phyloP scores from a whole-genome alignment of 2,329 filamentous ascomycete species.

The Pseudopithomyces chartarum region DNA sequence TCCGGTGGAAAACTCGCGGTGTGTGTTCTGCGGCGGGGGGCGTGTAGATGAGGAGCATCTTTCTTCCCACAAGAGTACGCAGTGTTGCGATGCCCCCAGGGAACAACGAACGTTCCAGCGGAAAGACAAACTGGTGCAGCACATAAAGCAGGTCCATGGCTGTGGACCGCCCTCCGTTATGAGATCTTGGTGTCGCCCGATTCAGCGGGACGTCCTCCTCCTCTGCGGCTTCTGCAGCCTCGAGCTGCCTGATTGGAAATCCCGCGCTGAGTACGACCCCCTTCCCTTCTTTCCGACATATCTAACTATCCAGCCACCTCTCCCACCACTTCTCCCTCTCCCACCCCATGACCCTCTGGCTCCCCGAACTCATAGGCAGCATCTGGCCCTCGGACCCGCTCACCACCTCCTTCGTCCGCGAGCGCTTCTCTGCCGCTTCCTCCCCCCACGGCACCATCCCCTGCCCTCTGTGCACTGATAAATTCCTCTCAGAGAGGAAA shows the following conservation, averaged over 20 bases:
- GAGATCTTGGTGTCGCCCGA: constrained; percentile 27
- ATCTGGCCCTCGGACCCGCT: constrained; percentile 8
- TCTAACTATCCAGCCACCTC: constrained; percentile 14
- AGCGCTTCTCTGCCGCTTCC: neutral
- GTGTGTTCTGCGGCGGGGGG: constrained; percentile 53
- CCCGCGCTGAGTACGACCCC: constrained; percentile 17
- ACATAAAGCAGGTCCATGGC: constrained; percentile 54
- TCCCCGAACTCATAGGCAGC: constrained; percentile 17
- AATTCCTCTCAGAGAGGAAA: neutral
- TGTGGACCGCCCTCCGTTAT: constrained; percentile 48
- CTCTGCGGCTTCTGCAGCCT: constrained; percentile 25
- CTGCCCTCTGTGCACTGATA: constrained; percentile 5
- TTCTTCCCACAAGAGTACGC: constrained; percentile 53
- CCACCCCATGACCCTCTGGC: constrained; percentile 22
- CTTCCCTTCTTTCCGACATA: neutral
- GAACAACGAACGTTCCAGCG: constrained; percentile 58
- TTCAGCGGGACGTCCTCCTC: constrained; percentile 18
- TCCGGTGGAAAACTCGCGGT: constrained; percentile 52
- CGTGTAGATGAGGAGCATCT: constrained; percentile 53
- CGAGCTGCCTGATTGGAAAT: constrained; percentile 16
- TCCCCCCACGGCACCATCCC: neutral
- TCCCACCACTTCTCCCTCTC: constrained; percentile 19
- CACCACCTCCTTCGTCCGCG: neutral
- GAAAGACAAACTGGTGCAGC: constrained; percentile 57
- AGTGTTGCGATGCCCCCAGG: constrained; percentile 61